Evolutionary conservation across 2,329 filamentous ascomycete species (phyloP), one percentile per base, ranked within the genome.

Genomic region (Xylariaceae sp.): DNA sequence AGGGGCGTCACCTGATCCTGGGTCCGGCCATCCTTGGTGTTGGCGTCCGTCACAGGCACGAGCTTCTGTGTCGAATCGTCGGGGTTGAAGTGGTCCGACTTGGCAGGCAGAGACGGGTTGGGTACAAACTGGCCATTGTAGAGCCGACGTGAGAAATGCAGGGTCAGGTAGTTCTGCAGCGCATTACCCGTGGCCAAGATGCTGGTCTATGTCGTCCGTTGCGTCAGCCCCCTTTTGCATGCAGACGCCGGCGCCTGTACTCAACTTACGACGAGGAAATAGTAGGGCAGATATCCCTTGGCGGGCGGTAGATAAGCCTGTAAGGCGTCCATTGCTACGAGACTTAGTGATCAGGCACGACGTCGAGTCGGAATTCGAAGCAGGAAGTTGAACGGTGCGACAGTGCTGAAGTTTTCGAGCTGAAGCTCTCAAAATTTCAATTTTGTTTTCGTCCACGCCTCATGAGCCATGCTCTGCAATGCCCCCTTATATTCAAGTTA

Each of bases 111-210:
- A 19, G 59, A 53, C 24, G 58, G 38, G 63, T 75, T 75, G 33
- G 63, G 59, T 14, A 77, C 60, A 49, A 76, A 77, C 43, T 63
- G 63, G 40, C 78, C 78, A 47, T 81, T 77, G 68, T 96, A 98
- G 53, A 96, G 76, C 57, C 86, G 82, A n/a, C 80, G 77, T 6
- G 88, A 88, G 64, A 85, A 93, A 58, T 79, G 70, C 3, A 89
- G 71, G 13, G 87, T 93, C 22, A 67, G 52, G 63, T 94, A 93
- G 55, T 84, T 78, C 67, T 95, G 89, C 29, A 93, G 57, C 22
- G 79, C 83, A 68, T 98, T 98, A 51, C 77, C 81, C 38, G 92
- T 70, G 19, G 90, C 87, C 37, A 93, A 74, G 36, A 88, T 55
- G 36, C 87, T 87, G 55, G 94, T 74, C 90, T 95, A 19, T 27